Base-by-base conservation (phyloP, 768 basidiomycete species). In the Mrakia blollopis region DNA sequence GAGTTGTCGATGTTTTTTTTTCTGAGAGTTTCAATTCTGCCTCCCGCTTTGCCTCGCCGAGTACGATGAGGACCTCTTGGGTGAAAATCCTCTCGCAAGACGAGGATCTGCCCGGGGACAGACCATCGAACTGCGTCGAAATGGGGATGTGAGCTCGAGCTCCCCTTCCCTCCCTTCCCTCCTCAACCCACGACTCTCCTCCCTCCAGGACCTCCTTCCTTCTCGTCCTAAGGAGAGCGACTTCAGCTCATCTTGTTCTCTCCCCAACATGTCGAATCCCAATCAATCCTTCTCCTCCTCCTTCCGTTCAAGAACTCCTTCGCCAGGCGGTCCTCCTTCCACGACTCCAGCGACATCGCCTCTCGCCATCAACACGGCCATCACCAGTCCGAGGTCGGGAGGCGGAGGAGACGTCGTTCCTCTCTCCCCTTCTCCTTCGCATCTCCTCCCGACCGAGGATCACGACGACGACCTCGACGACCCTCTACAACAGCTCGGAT, bases 401-500 rank as follows among this genome's bases (percentile, higher is more conserved):
- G 57, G 57, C 25, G 54, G 54, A 13, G 25, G 25, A n/a, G 35
- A 32, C 30, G 30, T 63, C 62, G 62, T 63, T 30, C 62, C 62
- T 21, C 62, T 63, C 62, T 28, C n/a, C 30, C 62, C 62, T 10
- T 63, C 62, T 7, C 62, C 62, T 32, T 63, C 62, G 5, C 62
- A 63, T 37, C 35, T 63, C 8, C 62, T 63, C 16, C 62, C 62
- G 16, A 32, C 62, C 18, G 62, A 63, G 10, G 32, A 63, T 30
- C 62, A 63, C 62, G 62, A 37, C 62, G 62, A 63, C 30, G 32
- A 63, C 14, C 62, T 32, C n/a, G 62, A 63, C 62, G 30, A 32
- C 30, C 62, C 30, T 21, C 62, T 37, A 18, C 62, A 37, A 21
- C 62, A 37, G 14, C 6, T 28, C 32, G 30, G 35, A 35, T 37